A percentile compares a stretch with the other conserved stretches of the same genome.
Evolutionary conservation across 371 early-diverging fungal genomes (phyloP).

Genomic region (Rhizopus arrhizus): DNA sequence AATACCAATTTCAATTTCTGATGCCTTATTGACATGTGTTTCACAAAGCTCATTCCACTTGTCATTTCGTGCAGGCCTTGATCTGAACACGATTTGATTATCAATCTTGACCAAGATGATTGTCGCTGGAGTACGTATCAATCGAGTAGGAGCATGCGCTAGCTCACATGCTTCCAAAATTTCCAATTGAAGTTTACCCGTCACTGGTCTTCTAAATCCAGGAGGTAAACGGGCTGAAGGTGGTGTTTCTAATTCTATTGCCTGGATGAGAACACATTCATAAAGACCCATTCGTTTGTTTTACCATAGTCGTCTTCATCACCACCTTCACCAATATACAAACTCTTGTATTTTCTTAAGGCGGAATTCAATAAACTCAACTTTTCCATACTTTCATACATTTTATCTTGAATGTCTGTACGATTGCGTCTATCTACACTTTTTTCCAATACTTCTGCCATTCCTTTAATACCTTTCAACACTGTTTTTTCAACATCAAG

Average conservation of each 20-base stretch:
- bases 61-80: slow-evolving; percentile 63
- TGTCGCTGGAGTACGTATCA: slow-evolving; percentile 61
- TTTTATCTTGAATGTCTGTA: slow-evolving; percentile 65
- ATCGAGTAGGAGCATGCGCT: slow-evolving; percentile 66
- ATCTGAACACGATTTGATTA: slow-evolving; percentile 71
- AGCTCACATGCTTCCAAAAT: slow-evolving; percentile 68
- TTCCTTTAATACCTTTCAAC: slow-evolving; percentile 67
- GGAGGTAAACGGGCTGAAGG: slow-evolving; percentile 56
- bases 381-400: slow-evolving; percentile 78
- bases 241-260: slow-evolving; percentile 35
- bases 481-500: slow-evolving; percentile 89
- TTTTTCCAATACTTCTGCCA: slow-evolving; percentile 54
- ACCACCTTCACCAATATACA: slow-evolving; percentile 76
- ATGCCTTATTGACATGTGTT: slow-evolving; percentile 81
- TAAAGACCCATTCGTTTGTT: not conserved
- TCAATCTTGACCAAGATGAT: slow-evolving; percentile 83
- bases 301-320: slow-evolving; percentile 72
- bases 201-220: slow-evolving; percentile 70
- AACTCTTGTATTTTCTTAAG: slow-evolving; percentile 79
- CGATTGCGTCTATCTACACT: slow-evolving; percentile 58
- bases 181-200: slow-evolving; percentile 72
- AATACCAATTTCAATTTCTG: slow-evolving; percentile 86
- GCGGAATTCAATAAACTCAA: slow-evolving; percentile 79
- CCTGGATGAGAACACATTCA: not conserved
- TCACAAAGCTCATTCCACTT: slow-evolving; percentile 81